Evolutionary conservation across 1,139 yeast genomes (phyloP).

Genomic region (Hyphopichia khmerensis): DNA sequence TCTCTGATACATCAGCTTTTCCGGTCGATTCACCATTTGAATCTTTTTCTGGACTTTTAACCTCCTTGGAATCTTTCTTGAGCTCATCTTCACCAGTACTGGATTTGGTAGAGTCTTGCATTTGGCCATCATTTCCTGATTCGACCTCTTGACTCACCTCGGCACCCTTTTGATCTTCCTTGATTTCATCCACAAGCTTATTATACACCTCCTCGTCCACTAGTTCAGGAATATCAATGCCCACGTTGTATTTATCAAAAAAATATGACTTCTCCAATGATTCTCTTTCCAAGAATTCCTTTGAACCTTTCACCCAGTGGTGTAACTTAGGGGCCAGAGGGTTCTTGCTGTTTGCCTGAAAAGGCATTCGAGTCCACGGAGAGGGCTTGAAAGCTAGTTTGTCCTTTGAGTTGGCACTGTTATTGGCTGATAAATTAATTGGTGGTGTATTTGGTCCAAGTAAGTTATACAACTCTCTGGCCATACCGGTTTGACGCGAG

Average conservation of each 20-base stretch:
- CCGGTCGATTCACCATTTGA: conserved; percentile 2
- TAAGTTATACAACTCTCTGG: conserved; percentile 82
- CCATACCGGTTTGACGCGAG: conserved; percentile 73
- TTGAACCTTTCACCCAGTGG: conserved; percentile 89
- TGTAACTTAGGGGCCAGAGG: conserved; percentile 44
- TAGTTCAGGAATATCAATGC: conserved; percentile 68
- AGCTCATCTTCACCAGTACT: too few relatives aligned
- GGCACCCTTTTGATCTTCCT: conserved; percentile 27
- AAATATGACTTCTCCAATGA: conserved; percentile 55
- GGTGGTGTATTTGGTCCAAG: conserved; percentile 95
- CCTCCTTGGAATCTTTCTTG: too few relatives aligned
- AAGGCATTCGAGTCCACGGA: conserved; percentile 76
- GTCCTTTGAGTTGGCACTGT: conserved; percentile 56
- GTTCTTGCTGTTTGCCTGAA: conserved; percentile 54
- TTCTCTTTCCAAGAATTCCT: conserved; percentile 43
- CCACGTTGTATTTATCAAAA: conserved; percentile 75
- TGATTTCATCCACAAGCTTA: conserved; percentile 42
- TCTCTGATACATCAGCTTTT: conserved; percentile 4
- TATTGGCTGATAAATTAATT: conserved; percentile 52
- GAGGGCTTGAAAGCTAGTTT: conserved; percentile 68
- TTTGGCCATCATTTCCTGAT: conserved; percentile 4
- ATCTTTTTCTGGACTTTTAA: too few relatives aligned
- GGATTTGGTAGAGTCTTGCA: too few relatives aligned
- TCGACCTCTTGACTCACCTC: too few relatives aligned
- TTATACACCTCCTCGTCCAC: conserved; percentile 64